Evolutionary conservation across 805 yeast species (phyloP).

Genomic region (Wickerhamomyces chambardii): DNA sequence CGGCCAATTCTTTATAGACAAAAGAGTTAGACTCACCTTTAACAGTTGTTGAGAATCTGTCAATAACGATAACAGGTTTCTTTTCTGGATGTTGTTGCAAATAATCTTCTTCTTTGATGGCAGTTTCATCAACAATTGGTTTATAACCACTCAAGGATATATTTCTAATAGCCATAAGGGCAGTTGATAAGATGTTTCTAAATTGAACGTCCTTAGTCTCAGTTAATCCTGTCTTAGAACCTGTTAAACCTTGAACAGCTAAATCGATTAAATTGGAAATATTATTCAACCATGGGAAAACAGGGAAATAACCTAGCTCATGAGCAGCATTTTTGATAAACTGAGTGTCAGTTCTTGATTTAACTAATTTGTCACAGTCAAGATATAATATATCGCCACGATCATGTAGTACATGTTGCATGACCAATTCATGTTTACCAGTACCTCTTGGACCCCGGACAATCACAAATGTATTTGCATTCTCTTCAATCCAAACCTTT

Average conservation of each 20-base stretch:
- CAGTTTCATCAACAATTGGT: constrained; percentile 18
- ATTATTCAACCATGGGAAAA: constrained; percentile 86
- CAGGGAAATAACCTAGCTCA: constrained; percentile 87
- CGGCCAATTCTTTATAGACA: constrained; percentile 67
- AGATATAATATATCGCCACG: constrained; percentile 57
- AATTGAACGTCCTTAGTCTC: constrained; percentile 78
- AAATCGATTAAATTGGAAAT: constrained; percentile 74
- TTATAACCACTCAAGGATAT: constrained; percentile 42
- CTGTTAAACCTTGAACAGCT: constrained; percentile 83
- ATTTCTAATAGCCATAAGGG: constrained; percentile 65
- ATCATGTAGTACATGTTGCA: constrained; percentile 52
- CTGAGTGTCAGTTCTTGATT: constrained; percentile 64
- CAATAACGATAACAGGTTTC: constrained; percentile 81
- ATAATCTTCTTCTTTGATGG: constrained; percentile 67
- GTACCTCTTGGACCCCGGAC: constrained; percentile 92
- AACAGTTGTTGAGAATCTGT: constrained; percentile 50
- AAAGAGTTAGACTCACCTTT: constrained; percentile 55
- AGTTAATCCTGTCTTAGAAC: constrained; percentile 86
- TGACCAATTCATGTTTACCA: constrained; percentile 79
- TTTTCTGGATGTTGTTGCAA: constrained; percentile 78
- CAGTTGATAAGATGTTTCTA: constrained; percentile 67
- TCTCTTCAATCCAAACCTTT: constrained; percentile 76
- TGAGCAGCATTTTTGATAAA: constrained; percentile 61
- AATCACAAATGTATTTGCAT: constrained; percentile 82
- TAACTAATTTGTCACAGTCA: constrained; percentile 72